A percentile compares a stretch with the other conserved stretches of the same genome.
These are phyloP conservation scores for Xylaria sp. DNA, from an alignment of 495 filamentous ascomycete species.

Conservation along the genomic window DNA sequence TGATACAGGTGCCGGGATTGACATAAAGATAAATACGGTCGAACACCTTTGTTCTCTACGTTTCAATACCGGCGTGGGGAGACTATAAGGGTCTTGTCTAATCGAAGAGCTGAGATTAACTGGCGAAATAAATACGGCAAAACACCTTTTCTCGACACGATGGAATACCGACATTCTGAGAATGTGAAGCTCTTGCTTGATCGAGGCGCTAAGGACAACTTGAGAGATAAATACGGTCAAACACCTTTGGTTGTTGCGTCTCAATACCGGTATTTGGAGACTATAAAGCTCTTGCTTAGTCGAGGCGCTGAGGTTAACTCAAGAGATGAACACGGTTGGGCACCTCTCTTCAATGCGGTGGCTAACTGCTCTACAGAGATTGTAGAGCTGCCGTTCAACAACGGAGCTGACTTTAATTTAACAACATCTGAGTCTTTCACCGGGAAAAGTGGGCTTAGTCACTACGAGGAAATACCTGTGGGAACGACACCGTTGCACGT, in stretches of 20 bases:
- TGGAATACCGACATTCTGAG: neutral
- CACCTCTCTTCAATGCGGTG: neutral
- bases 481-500: no score
- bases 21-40: no score
- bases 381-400: neutral
- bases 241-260: neutral
- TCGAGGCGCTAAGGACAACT: constrained; percentile 11
- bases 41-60: no score
- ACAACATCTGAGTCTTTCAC: no score
- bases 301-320: neutral
- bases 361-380: neutral
- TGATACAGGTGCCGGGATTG: neutral
- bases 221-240: neutral
- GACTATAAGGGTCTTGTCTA: no score
- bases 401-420: constrained; percentile 17
- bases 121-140: no score
- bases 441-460: no score
- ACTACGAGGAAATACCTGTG: no score
- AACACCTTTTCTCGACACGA: neutral
- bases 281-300: neutral
- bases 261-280: neutral
- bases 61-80: no score
- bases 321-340: neutral
- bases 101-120: no score
- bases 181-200: neutral